Evolutionary conservation across 2,329 filamentous ascomycete species (phyloP).

Genomic region (Fusarium sp.): DNA sequence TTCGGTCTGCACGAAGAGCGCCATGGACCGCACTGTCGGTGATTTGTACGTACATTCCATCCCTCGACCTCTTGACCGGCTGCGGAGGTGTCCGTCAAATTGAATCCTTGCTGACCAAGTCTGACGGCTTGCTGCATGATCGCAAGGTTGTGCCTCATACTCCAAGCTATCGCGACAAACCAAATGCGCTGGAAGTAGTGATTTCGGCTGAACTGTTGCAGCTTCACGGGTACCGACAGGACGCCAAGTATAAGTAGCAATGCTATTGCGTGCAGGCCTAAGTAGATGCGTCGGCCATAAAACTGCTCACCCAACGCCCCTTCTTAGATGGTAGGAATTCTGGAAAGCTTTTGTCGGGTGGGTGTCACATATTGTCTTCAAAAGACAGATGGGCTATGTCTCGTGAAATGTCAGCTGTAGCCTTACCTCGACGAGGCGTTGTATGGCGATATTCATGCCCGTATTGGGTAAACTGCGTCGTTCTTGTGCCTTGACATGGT

Average conservation of each 20-base stretch:
- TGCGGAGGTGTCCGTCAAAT: constrained; percentile 37
- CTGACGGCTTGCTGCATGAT: constrained; percentile 42
- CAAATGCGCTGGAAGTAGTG: constrained; percentile 9
- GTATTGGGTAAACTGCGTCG: not conserved
- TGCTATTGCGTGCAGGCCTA: constrained; percentile 31
- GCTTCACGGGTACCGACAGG: constrained; percentile 27
- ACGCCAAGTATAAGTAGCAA: constrained; percentile 19
- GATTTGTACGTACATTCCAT: constrained; percentile 26
- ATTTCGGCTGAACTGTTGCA: constrained; percentile 34
- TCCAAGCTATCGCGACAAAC: constrained; percentile 14
- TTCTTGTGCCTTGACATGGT: not conserved
- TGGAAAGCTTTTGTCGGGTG: constrained; percentile 18
- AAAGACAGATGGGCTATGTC: constrained; percentile 5
- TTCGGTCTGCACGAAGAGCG: constrained; percentile 40
- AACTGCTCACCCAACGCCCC: constrained; percentile 4
- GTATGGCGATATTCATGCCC: not conserved
- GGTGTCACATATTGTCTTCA: constrained; percentile 17
- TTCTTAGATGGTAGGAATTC: constrained; percentile 12
- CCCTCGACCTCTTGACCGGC: constrained; percentile 42
- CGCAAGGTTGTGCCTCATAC: constrained; percentile 37
- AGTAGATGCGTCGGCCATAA: constrained; percentile 33
- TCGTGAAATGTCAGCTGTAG: constrained; percentile 22
- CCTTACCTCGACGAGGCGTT: constrained; percentile 21
- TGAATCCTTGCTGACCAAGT: constrained; percentile 30
- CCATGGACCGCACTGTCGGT: constrained; percentile 42